Base-by-base conservation (phyloP, 1,284 basidiomycete genomes). In the Coniophora puteana region DNA sequence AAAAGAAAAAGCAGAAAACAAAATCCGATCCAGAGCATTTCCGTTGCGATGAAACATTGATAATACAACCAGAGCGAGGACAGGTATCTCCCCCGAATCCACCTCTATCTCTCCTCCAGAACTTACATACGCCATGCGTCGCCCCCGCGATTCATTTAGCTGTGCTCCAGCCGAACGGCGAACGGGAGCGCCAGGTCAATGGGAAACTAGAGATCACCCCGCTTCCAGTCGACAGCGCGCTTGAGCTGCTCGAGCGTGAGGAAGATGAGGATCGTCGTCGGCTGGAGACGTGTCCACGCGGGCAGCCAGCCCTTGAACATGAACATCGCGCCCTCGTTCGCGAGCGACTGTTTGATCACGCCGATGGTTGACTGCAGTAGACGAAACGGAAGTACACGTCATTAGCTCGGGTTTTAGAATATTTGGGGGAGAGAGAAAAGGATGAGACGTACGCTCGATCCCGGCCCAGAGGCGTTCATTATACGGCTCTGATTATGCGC, bases 231-330 rank as follows among this genome's bases (percentile, higher is more conserved):
- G 0, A 83, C 79, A 5, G 64, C 56, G 45, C 77, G 76, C 73
- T 78, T 86, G 45, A 86, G 60, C 63, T 86, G 86, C 61, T 90
- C 90, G 32, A 92, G 72, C 8, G 83, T 89, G 48, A 92, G 62
- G 72, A 92, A 93, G 59, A 90, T 92, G 37, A 88, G 69, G 49
- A 89, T 85, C 26, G 85, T 90, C 42, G 86, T 91, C 0, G 89
- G 90, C 59, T 92, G 87, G 31, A 93, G 72, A 60, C 90, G 74
- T 43, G 78, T 79, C 89, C 89, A 93, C 16, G 87, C 85, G 1
- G 87, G 87, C 8, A 89, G 64, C 90, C 89, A 89, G 50, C 92
- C 87, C 60, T 90, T 91, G 73, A 95, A 93, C 80, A 94, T 89
- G 74, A 93, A 94, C 74, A 84, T 81, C 4, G 87, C 60, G 5